Evolutionary conservation across 352 stramenopile genomes (phyloP), one percentile per base, ranked within the genome.

Genomic region (Globisporangium abappressorium): DNA sequence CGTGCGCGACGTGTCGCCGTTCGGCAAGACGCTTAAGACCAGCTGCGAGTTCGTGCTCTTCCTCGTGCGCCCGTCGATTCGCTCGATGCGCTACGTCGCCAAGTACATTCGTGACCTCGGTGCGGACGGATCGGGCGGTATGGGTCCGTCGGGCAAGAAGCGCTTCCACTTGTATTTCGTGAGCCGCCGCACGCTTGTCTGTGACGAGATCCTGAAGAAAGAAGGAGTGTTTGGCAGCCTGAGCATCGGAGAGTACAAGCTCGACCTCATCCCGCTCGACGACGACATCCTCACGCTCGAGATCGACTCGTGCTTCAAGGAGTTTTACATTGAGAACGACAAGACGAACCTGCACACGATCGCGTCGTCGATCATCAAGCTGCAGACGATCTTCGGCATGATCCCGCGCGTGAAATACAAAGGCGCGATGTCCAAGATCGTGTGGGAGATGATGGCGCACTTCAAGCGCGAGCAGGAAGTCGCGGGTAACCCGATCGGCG

Each of bases 241-340:
- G 22, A 92, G 87, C 57, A 83, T 98, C 30, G 87, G 86, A 51
- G 91, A 98, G 64, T 96, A 97, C 78, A 91, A 90, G 46, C 83
- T 99, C 33, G 96, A 99, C 79, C 78, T 99, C 11, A 97, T 99
- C 65, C 96, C 97, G 2, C 88, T 98, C 24, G 97, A 99, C 75
- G 93, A 94, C 58, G 97, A 99, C 74, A 69, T 99, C 6, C 70
- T 98, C 11, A 97, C 88, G 71, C 85, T 98, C 36, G 97, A 99
- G 79, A 82, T 98, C 38, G 81, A 93, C 51, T 68, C 82, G 49
- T 92, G 90, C 53, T 95, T 98, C 70, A 79, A 82, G 46, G 89
- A 96, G 70, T 83, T 94, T 14, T 93, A 91, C 64, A 81, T 98
- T 3, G 87, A 98, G 65, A 86, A 87, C 26, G 95, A 96, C 73